These are phyloP conservation scores for Obba rivulosa DNA, from an alignment of 768 basidiomycete genomes.

Conservation along the genomic window DNA sequence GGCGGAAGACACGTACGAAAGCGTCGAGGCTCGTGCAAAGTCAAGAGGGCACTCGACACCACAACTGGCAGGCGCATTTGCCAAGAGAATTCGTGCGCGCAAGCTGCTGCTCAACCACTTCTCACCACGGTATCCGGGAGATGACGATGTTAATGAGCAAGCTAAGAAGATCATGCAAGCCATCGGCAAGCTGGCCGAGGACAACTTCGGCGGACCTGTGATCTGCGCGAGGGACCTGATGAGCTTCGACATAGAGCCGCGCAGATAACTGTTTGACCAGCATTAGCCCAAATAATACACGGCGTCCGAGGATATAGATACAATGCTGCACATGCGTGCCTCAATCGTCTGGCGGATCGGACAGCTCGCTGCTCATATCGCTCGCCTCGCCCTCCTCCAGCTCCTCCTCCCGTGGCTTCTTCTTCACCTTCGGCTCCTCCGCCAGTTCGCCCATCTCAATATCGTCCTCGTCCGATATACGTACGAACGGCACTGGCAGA, in stretches of 20 bases:
- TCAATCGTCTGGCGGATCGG: conserved; percentile 63
- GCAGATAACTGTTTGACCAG: conserved; percentile 12
- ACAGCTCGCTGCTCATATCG: conserved; percentile 71
- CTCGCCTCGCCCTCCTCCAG: conserved; percentile 86
- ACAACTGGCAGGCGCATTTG: conserved; percentile 84
- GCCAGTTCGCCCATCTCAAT: conserved; percentile 93
- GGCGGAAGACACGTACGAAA: conserved; percentile 50
- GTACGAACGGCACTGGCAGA: conserved; percentile 11
- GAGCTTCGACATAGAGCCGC: conserved; percentile 53
- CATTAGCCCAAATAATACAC: conserved; percentile 4
- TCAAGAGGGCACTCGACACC: conserved; percentile 89
- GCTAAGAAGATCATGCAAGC: conserved; percentile 56
- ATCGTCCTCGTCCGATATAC: conserved; percentile 64
- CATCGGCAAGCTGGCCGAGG: conserved; percentile 52
- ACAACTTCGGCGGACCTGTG: conserved; percentile 51
- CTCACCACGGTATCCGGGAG: conserved; percentile 72
- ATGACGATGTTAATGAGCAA: conserved; percentile 45
- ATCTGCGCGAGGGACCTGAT: conserved; percentile 72
- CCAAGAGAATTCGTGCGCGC: conserved; percentile 54
- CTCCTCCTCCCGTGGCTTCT: conserved; percentile 55
- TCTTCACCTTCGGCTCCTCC: conserved; percentile 57
- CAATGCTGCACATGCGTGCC: conserved; percentile 2
- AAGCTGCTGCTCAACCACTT: conserved; percentile 80
- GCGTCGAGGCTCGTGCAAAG: conserved; percentile 56
- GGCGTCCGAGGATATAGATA: background rate